These are phyloP conservation scores for Orbilia oligospora DNA, from an alignment of 2,329 filamentous ascomycete genomes.

Conservation along the genomic window DNA sequence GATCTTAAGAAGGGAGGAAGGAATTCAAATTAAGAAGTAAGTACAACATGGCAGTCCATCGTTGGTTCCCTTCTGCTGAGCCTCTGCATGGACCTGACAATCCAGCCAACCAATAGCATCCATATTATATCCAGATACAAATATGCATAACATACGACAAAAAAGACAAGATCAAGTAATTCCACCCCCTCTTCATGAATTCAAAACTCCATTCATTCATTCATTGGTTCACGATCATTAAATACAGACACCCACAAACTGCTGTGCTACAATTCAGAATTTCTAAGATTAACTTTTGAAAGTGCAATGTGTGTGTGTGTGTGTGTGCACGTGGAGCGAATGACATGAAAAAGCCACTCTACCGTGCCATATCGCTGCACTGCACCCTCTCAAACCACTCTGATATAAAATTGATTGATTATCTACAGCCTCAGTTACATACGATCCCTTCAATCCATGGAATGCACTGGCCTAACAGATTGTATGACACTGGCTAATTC, in stretches of 20 bases:
- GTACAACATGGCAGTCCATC: slow-evolving; percentile 17
- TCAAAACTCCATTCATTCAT: too few species aligned
- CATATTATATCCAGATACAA: not conserved
- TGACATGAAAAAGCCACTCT: not conserved
- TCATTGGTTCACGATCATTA: too few species aligned
- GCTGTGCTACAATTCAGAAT: slow-evolving; percentile 13
- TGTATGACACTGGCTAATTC: not conserved
- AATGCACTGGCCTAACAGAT: slow-evolving; percentile 4
- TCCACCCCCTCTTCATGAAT: not conserved
- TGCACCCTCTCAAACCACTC: too few species aligned
- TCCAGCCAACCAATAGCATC: not conserved
- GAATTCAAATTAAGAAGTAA: too few species aligned
- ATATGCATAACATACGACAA: too few species aligned
- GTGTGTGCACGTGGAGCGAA: not conserved
- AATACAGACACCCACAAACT: not conserved
- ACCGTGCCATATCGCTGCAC: not conserved
- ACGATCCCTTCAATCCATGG: not conserved
- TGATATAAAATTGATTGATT: not conserved
- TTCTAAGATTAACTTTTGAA: slow-evolving; percentile 13
- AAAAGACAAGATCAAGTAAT: not conserved
- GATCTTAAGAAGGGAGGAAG: not conserved
- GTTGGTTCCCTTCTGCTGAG: slow-evolving; percentile 9
- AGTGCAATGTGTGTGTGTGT: too few species aligned
- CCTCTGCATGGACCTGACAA: not conserved
- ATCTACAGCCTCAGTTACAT: too few species aligned